Conservation (phyloP, 805 yeast species). For the Candida krabiensis region DNA sequence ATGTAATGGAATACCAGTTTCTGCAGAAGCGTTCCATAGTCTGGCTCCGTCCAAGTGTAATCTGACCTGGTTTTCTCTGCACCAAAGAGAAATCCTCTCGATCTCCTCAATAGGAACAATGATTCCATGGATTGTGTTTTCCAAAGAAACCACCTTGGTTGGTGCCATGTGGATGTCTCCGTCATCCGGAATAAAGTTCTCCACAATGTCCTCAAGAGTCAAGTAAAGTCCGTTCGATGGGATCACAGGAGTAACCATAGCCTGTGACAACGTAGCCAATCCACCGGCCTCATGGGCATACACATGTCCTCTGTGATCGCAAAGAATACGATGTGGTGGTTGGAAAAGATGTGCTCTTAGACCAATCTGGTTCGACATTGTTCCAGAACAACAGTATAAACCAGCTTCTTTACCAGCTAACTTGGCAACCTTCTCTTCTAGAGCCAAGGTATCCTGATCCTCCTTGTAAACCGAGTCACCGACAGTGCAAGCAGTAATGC, state of each 20-base stretch:
- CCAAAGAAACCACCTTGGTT: slow-evolving; percentile 76
- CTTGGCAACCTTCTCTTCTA: slow-evolving; percentile 64
- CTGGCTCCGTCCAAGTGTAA: slow-evolving; percentile 92
- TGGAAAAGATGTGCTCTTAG: slow-evolving; percentile 68
- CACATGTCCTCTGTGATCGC: slow-evolving; percentile 83
- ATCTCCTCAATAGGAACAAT: slow-evolving; percentile 77
- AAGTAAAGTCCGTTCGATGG: slow-evolving; percentile 73
- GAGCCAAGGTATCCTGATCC: slow-evolving; percentile 62
- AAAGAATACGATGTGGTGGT: slow-evolving; percentile 78
- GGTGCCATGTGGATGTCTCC: slow-evolving; percentile 88
- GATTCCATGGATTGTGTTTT: slow-evolving; percentile 83
- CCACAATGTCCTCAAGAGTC: slow-evolving; percentile 74
- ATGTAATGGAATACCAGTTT: slow-evolving; percentile 61
- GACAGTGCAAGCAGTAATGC: slow-evolving; percentile 54
- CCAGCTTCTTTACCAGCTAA: slow-evolving; percentile 80
- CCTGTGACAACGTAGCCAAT: slow-evolving; percentile 78
- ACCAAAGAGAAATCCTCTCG: slow-evolving; percentile 64
- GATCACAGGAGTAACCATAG: slow-evolving; percentile 80
- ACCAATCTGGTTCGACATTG: slow-evolving; percentile 84
- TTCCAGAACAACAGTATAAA: slow-evolving; percentile 80
- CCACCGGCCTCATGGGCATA: slow-evolving; percentile 88
- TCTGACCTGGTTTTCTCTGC: slow-evolving; percentile 55
- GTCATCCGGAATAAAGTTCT: slow-evolving; percentile 62
- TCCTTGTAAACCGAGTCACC: slow-evolving; percentile 89
- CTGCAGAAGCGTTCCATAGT: slow-evolving; percentile 80